Percentiles rank a stretch among this genome's conserved stretches.
These are phyloP conservation scores for Isoetes taiwanensis DNA, from an alignment of 75 land plant species.

Conservation along the genomic window DNA sequence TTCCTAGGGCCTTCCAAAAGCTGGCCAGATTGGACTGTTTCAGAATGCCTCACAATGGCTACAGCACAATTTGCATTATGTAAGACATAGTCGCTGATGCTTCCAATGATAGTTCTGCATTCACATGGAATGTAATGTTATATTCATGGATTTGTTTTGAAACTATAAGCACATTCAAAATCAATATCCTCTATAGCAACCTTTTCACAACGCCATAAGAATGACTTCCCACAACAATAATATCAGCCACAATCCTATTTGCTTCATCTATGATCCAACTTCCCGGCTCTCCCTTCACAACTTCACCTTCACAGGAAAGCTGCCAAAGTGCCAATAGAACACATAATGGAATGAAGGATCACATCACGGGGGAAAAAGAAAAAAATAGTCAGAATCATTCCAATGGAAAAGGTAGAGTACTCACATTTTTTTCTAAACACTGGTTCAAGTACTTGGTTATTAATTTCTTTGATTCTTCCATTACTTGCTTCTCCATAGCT, in stretches of 20 bases:
- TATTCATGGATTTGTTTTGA: too few relatives aligned
- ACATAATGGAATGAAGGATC: not conserved
- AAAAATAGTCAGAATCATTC: not conserved
- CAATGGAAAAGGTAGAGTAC: not conserved
- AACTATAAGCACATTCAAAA: not conserved
- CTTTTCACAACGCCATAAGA: constrained; percentile 19
- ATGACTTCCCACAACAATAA: constrained; percentile 30
- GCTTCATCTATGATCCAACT: constrained; percentile 36
- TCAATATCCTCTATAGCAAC: constrained; percentile 2
- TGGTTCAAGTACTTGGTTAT: constrained; percentile 12
- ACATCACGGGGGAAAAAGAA: not conserved
- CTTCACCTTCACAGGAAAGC: constrained; percentile 35
- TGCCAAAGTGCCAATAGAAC: constrained; percentile 1
- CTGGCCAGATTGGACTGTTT: constrained; percentile 3
- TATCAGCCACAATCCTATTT: constrained; percentile 19
- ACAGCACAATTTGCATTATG: constrained; percentile 31
- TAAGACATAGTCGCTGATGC: constrained; percentile 31
- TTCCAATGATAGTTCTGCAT: constrained; percentile 24
- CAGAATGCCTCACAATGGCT: constrained; percentile 23
- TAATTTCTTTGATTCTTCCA: constrained; percentile 10
- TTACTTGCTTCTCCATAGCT: constrained; percentile 12
- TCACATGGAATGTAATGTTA: too few relatives aligned
- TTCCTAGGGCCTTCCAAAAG: constrained; percentile 16
- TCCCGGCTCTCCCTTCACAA: constrained; percentile 35
- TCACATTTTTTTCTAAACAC: constrained; percentile 17